Base-by-base conservation (phyloP, 164 flowering plant species). In the Aristolochia contorta region DNA sequence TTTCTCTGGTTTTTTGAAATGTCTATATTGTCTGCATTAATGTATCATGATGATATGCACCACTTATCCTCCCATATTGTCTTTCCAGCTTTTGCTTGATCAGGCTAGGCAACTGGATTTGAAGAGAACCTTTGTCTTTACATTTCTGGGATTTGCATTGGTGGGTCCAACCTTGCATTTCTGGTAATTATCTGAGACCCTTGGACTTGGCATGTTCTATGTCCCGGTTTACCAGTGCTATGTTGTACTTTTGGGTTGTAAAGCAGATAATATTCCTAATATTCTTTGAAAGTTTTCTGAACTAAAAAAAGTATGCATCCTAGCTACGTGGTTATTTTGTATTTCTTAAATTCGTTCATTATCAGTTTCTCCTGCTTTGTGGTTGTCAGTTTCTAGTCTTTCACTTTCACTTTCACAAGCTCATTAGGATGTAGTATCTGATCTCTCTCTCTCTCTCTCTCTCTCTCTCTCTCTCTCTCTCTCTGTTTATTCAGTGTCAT, bases 101-200 rank as follows among this genome's bases (percentile, higher is more conserved):
- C 75, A 82, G 73, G 86, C 65, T 20, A 74, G 85, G 58, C 75
- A 84, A 3, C 62, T 80, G 59, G 96, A 92, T 62, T 33, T 75
- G 66, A 89, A 87, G 77, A 75, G 98, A 59, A 84, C 84, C 6
- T 82, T 80, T 69, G 33, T 79, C 5, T 92, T 92, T 77, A 82
- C 87, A 60, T 60, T 89, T 5, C 62, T 89, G 75, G 98, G 98
- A 66, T 71, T 89, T 69, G 82, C 68, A 12, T 69, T 92, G 72
- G 98, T 92, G 54, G 98, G 98, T 47, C 98, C 98, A 0, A 79
- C 93, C 27, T 75, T 92, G 80, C 98, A 92, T 76, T 82, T 83
- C 77, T 92, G 98, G 98, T 89, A 81, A 81, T 69, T 52, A 58
- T 63, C 67, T 59, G 12, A 16, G 25, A 48, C 63, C 61, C 57